Evolutionary conservation across 495 filamentous ascomycete genomes (phyloP).

Genomic region (Penicillium bovifimosum): DNA sequence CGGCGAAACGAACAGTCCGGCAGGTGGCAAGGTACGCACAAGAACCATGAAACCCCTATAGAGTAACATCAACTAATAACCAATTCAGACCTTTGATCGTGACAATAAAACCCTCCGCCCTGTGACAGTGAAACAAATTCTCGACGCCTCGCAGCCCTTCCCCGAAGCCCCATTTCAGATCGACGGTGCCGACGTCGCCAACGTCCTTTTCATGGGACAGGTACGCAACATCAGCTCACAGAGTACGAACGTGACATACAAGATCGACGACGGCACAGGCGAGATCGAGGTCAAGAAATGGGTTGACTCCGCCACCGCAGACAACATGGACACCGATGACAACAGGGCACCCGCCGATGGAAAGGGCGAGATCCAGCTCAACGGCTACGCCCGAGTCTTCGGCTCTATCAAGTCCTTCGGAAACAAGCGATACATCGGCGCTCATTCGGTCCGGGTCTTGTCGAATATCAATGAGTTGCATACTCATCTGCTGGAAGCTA

Average conservation of each 20-base stretch:
- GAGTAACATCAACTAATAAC: background rate
- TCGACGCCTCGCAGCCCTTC: conserved; percentile 70
- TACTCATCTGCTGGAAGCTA: conserved; percentile 83
- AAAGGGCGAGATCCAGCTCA: conserved; percentile 51
- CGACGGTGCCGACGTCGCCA: conserved; percentile 59
- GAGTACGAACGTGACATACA: conserved; percentile 86
- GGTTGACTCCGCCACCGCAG: conserved; percentile 57
- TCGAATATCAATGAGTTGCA: conserved; percentile 85
- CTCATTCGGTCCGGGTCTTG: conserved; percentile 74
- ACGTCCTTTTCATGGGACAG: conserved; percentile 80
- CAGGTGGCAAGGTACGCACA: conserved; percentile 36
- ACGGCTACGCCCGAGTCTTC: conserved; percentile 76
- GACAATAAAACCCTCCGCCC: conserved; percentile 77
- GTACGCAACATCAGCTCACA: conserved; percentile 81
- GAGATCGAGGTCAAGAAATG: conserved; percentile 89
- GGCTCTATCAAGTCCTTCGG: conserved; percentile 73
- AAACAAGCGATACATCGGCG: conserved; percentile 71
- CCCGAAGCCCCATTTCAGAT: conserved; percentile 71
- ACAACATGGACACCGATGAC: conserved; percentile 45
- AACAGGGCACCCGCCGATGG: conserved; percentile 25
- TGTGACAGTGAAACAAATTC: conserved; percentile 89
- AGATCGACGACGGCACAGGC: conserved; percentile 91
- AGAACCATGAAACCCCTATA: background rate
- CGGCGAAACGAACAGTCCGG: conserved; percentile 45
- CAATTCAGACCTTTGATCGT: conserved; percentile 18